These are phyloP conservation scores for Geranium incanum DNA, from an alignment of 441 rosid species.

Conservation along the genomic window DNA sequence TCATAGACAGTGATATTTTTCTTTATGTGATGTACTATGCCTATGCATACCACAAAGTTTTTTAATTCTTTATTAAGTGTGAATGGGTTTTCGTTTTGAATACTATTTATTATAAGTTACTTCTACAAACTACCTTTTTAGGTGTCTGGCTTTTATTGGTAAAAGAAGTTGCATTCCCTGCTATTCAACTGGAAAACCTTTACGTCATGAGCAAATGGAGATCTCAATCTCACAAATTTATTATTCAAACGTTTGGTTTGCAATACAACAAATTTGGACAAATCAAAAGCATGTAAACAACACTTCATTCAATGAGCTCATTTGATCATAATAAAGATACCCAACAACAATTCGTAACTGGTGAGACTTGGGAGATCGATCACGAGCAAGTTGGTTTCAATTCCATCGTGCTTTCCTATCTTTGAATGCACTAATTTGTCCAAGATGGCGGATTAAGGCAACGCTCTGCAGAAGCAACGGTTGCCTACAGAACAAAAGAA, in stretches of 20 bases:
- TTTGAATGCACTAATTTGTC: constrained; percentile 89
- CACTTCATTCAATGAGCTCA: constrained; percentile 1
- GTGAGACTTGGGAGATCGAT: not conserved
- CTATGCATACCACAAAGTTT: too few relatives aligned
- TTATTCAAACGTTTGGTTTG: not conserved
- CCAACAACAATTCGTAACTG: not conserved
- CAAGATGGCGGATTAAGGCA: constrained; percentile 87
- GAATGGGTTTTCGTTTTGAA: too few relatives aligned
- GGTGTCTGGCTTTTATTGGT: too few relatives aligned
- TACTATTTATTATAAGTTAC: too few relatives aligned
- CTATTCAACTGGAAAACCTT: not conserved
- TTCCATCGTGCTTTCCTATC: constrained; percentile 37
- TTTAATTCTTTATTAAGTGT: too few relatives aligned
- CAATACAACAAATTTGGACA: not conserved
- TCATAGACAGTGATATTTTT: too few relatives aligned
- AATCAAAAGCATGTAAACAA: not conserved
- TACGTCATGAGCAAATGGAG: not conserved
- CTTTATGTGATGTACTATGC: too few relatives aligned
- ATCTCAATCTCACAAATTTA: not conserved
- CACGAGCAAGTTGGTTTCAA: constrained; percentile 24
- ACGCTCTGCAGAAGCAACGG: constrained; percentile 87
- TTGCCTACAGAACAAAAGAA: constrained; percentile 50
- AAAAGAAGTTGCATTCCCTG: not conserved
- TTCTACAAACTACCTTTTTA: too few relatives aligned
- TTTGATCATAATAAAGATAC: not conserved